Base-by-base conservation (phyloP, 805 yeast species). In the Pichia phayaonensis region DNA sequence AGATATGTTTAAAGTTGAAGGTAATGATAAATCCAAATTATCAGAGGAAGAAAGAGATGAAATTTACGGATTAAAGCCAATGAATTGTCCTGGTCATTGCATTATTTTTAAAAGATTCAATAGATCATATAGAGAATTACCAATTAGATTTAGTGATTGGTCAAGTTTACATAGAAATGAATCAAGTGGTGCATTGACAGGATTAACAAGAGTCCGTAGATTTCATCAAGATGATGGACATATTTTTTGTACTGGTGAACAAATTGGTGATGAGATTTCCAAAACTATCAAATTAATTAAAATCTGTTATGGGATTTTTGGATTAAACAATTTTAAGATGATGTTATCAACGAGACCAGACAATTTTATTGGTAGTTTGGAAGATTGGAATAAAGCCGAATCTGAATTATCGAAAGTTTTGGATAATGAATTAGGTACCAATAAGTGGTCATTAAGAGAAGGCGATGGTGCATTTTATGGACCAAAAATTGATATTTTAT, bases 201-300 rank as follows among this genome's bases (percentile, higher is more conserved):
- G 99, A 0, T 72, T 94, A 38, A 94, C 98, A 0, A 74, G 99
- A 50, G 97, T 94, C 3, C 78, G 99, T 52, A 74, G 96, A 55
- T 94, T 94, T 69, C 99, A 94, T 67, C 99, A 94, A 69, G 99
- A 94, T 66, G 99, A 94, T 65, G 98, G 97, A 8, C 99, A 94
- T 61, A 90, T 94, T 26, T 94, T 94, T 65, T 94, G 99, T 63
- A 79, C 84, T 2, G 73, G 77, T 36, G 80, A 76, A 8, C 99
- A 94, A 68, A 83, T 94, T 45, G 60, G 61, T 11, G 77, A 76
- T 45, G 99, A 94, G 62, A 90, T 94, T 45, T 61, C 73, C 11
- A 77, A 80, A 49, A 86, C 94, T 13, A 72, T 94, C 51, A 75
- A 80, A 59, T 72, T 94, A 61, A 79, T 94, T 48, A 84, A 83